Evolutionary conservation across 2,329 filamentous ascomycete genomes (phyloP).

Genomic region (Fusarium irregulare): DNA sequence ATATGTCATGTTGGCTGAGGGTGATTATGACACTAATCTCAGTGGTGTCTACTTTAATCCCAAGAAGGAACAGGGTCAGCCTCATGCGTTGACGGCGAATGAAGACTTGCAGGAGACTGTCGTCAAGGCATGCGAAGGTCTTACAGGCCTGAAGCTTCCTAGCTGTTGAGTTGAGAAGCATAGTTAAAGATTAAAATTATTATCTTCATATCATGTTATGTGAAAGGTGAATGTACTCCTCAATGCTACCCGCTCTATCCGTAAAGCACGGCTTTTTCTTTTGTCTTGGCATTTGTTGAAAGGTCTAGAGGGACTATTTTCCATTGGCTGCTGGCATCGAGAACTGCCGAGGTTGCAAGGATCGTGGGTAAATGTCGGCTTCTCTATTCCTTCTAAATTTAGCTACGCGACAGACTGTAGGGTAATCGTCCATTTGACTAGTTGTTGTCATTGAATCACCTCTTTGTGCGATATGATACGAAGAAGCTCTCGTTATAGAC

Average conservation of each 20-base stretch:
- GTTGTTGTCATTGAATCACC: too few species aligned
- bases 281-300: background rate
- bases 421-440: background rate
- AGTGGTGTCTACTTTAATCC: slow-evolving; percentile 38
- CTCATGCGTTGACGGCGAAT: slow-evolving; percentile 21
- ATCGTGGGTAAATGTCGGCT: background rate
- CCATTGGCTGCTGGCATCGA: background rate
- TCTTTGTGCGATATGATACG: too few species aligned
- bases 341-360: background rate
- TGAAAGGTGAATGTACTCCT: background rate
- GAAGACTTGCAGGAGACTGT: slow-evolving; percentile 29
- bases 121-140: slow-evolving; percentile 28
- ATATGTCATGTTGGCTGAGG: slow-evolving; percentile 39
- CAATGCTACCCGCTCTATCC: background rate
- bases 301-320: fast-evolving
- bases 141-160: slow-evolving; percentile 27
- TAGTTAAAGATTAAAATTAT: background rate
- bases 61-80: slow-evolving; percentile 29
- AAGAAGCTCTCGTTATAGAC: too few species aligned
- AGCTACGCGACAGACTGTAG: background rate
- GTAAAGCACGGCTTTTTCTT: background rate
- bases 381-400: too few species aligned
- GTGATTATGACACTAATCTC: slow-evolving; percentile 33
- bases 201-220: background rate
- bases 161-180: background rate